Conservation (phyloP, 805 yeast genomes). For the Candida railenensis region DNA sequence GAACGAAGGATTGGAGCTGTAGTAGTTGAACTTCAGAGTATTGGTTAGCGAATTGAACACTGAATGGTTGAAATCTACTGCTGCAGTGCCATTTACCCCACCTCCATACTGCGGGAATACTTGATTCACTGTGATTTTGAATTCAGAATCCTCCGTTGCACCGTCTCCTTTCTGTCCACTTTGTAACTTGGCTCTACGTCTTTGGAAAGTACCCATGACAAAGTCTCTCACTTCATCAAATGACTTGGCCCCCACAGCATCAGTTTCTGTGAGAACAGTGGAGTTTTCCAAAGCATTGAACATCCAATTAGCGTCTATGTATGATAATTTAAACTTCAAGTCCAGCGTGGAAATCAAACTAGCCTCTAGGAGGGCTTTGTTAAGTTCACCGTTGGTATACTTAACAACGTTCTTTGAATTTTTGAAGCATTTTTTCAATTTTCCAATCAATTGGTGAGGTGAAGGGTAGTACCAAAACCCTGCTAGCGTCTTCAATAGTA, state of each 20-base stretch:
- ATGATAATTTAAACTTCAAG: slow-evolving; percentile 20
- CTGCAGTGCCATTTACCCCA: slow-evolving; percentile 18
- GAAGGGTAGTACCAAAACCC: slow-evolving; percentile 40
- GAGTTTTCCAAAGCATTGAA: slow-evolving; percentile 21
- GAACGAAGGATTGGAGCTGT: slow-evolving; percentile 24
- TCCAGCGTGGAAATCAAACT: slow-evolving; percentile 20
- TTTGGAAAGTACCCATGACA: not conserved
- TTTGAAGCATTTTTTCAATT: slow-evolving; percentile 18
- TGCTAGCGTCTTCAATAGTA: slow-evolving; percentile 24
- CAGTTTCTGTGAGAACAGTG: slow-evolving; percentile 10
- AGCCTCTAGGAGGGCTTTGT: slow-evolving; percentile 17
- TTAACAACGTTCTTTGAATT: slow-evolving; percentile 15
- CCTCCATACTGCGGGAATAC: slow-evolving; percentile 42
- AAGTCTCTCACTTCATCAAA: not conserved
- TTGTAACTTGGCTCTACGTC: slow-evolving; percentile 1
- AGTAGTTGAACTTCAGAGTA: slow-evolving; percentile 34
- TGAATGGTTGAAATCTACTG: slow-evolving; percentile 29
- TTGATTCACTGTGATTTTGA: slow-evolving; percentile 33
- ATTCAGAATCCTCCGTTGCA: slow-evolving; percentile 15
- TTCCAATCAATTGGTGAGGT: slow-evolving; percentile 37
- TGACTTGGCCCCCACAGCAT: slow-evolving; percentile 3
- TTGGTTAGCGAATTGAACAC: slow-evolving; percentile 34
- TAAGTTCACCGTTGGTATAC: slow-evolving; percentile 18
- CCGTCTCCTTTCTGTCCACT: no score
- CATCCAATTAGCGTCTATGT: slow-evolving; percentile 22